phyloP scores from a whole-genome alignment of 306 rosid genomes.

The Cucumis melo region DNA sequence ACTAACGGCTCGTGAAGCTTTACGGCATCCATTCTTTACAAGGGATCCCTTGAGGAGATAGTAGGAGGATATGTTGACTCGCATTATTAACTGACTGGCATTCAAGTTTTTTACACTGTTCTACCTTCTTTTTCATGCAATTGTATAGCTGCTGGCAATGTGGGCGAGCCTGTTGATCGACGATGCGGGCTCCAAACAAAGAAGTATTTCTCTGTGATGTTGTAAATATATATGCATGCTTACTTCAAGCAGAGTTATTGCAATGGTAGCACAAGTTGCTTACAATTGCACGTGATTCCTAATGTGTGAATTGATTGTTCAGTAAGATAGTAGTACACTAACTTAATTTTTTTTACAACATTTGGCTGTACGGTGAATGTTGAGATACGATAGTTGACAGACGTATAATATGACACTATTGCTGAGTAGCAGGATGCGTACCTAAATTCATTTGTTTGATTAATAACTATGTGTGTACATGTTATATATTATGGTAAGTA shows the following conservation, averaged over 20 bases:
- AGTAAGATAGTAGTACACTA: not conserved
- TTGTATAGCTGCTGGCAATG: not conserved
- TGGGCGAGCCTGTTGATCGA: not conserved
- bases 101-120: not conserved
- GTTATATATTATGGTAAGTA: too few relatives aligned
- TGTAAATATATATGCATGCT: not conserved
- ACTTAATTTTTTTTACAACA: not conserved
- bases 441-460: too few relatives aligned
- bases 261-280: not conserved
- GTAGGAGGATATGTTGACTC: not conserved
- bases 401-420: too few relatives aligned
- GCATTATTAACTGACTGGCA: not conserved
- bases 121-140: not conserved
- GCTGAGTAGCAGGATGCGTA: too few relatives aligned
- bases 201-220: not conserved
- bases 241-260: not conserved
- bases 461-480: too few relatives aligned
- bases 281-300: not conserved
- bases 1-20: conserved; percentile 60
- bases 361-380: not conserved
- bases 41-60: conserved; percentile 46
- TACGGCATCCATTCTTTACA: conserved; percentile 60
- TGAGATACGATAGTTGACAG: too few relatives aligned
- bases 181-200: not conserved
- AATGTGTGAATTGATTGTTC: not conserved